These are phyloP conservation scores for Neurospora sp. DNA, from an alignment of 495 filamentous ascomycete genomes.

Conservation along the genomic window DNA sequence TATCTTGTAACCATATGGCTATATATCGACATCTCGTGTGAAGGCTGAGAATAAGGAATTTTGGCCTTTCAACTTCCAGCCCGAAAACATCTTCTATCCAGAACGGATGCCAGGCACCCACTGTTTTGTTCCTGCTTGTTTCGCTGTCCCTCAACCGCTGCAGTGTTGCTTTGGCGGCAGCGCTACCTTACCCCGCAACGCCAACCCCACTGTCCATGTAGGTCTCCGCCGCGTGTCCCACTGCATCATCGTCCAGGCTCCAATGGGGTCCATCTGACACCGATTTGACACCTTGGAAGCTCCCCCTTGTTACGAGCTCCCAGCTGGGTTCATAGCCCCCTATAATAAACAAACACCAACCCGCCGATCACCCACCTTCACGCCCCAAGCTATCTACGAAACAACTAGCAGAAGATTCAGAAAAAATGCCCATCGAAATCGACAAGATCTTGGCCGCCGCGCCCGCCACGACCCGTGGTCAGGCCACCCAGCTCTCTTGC, in stretches of 20 bases:
- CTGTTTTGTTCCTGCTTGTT: background rate
- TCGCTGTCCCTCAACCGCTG: background rate
- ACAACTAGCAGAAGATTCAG: background rate
- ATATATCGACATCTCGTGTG: background rate
- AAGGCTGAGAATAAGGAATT: background rate
- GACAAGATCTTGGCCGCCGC: conserved; percentile 46
- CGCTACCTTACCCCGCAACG: background rate
- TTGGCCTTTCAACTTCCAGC: background rate
- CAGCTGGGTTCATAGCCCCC: background rate
- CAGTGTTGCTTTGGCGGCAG: background rate
- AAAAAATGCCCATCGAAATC: conserved; percentile 40
- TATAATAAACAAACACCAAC: background rate
- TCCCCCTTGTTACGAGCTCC: background rate
- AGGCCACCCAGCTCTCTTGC: conserved; percentile 80
- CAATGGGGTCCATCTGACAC: background rate
- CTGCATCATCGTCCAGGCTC: background rate
- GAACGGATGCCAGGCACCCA: background rate
- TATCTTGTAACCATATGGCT: background rate
- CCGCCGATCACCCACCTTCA: background rate
- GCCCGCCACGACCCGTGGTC: conserved; percentile 75
- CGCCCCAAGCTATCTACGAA: conserved; percentile 3
- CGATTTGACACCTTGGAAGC: background rate
- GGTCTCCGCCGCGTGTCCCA: background rate
- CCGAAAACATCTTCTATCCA: background rate
- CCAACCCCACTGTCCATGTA: background rate